These are phyloP conservation scores for Solanum hybrid DNA, from an alignment of 305 asterid species.

Conservation along the genomic window DNA sequence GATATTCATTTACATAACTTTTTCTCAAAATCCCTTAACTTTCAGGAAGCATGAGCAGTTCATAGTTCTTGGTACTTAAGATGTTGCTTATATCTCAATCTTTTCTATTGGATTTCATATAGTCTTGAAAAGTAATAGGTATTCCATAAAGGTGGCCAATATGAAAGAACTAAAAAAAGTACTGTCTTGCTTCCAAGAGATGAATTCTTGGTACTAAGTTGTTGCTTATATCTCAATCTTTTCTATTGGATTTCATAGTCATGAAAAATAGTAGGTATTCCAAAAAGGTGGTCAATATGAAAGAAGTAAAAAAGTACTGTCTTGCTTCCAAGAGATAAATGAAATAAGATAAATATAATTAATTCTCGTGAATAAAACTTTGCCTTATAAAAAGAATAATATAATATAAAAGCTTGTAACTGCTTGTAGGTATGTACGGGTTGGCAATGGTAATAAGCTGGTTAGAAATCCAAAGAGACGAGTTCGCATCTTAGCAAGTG, in stretches of 20 bases:
- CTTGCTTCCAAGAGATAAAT: background rate
- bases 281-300: background rate
- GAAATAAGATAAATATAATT: background rate
- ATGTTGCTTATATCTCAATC: background rate
- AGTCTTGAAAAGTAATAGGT: background rate
- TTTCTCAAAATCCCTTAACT: background rate
- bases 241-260: background rate
- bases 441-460: slow-evolving; percentile 89
- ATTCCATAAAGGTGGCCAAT: background rate
- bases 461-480: slow-evolving; percentile 94
- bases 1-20: background rate
- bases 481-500: slow-evolving; percentile 75
- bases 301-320: background rate
- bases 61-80: background rate
- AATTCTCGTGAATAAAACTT: background rate
- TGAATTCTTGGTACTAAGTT: background rate
- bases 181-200: background rate
- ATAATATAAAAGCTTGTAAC: slow-evolving; percentile 5
- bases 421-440: slow-evolving; percentile 66
- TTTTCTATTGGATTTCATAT: background rate
- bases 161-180: background rate
- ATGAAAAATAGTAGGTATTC: background rate
- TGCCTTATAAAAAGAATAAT: background rate
- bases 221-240: background rate
- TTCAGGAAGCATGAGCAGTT: background rate